Percentiles rank a stretch among this genome's conserved stretches.
These are phyloP conservation scores for Lasiosphaeria hispida DNA, from an alignment of 495 filamentous ascomycete species.

Conservation along the genomic window DNA sequence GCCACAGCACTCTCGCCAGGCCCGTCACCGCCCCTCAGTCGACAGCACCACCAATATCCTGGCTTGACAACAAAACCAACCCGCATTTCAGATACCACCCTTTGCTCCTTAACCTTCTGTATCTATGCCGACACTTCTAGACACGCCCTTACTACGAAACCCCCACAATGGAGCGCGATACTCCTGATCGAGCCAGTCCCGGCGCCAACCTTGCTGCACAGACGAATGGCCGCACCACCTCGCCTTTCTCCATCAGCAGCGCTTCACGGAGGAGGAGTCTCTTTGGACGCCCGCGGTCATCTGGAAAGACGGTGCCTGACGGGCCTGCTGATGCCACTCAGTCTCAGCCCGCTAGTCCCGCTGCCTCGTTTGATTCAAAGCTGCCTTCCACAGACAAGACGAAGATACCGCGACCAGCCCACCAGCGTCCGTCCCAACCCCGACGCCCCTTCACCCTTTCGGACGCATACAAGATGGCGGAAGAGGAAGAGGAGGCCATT, in stretches of 20 bases:
- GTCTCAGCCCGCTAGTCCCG: conserved; percentile 12
- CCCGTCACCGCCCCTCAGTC: neutral
- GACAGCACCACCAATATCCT: neutral
- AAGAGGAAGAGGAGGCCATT: conserved; percentile 38
- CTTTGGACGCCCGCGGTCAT: conserved; percentile 20
- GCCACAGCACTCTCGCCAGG: neutral
- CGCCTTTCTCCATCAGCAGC: conserved; percentile 27
- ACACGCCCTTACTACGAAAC: neutral
- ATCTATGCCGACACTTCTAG: neutral
- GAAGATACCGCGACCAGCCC: conserved; percentile 39
- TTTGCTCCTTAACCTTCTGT: neutral
- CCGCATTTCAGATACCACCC: neutral
- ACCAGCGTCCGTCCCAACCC: conserved; percentile 28
- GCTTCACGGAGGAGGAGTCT: conserved; percentile 23
- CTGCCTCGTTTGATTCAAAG: conserved; percentile 17
- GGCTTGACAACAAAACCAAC: neutral
- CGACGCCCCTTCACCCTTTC: conserved; percentile 37
- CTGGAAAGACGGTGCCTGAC: conserved; percentile 15
- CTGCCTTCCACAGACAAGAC: conserved; percentile 32
- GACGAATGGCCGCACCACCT: conserved; percentile 20
- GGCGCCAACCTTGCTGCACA: conserved; percentile 5
- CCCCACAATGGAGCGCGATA: conserved; percentile 28
- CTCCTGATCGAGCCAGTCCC: conserved; percentile 6
- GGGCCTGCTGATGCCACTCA: neutral
- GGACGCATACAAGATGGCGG: conserved; percentile 44